Percentiles rank a stretch among this genome's conserved stretches.
Evolutionary conservation across 192 early-diverging fungal species (phyloP).

Genomic region (Coemansia sp.): DNA sequence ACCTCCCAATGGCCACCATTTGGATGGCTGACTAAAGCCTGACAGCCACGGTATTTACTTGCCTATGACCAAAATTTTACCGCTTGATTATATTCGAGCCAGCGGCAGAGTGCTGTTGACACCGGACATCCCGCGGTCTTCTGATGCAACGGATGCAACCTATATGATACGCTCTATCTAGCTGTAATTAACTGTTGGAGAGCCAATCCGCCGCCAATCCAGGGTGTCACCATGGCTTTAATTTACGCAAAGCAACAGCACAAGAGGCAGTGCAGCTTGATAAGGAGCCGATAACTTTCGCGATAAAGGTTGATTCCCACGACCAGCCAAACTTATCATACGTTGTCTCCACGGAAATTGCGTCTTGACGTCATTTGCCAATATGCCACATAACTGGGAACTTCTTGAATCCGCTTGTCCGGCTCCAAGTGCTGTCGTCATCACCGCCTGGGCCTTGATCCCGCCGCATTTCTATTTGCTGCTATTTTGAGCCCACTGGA

Average conservation of each 20-base stretch:
- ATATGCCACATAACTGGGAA: not conserved
- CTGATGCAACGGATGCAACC: not conserved
- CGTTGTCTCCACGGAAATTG: not conserved
- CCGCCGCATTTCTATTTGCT: not conserved
- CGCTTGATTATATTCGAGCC: not conserved
- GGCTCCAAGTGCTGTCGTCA: not conserved
- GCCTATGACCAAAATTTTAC: not conserved
- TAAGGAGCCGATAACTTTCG: not conserved
- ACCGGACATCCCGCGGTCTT: conserved; percentile 9
- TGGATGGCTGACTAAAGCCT: not conserved
- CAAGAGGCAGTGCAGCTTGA: not conserved
- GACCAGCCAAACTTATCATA: not conserved
- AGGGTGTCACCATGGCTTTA: not conserved
- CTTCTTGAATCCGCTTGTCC: not conserved
- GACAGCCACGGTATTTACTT: not conserved
- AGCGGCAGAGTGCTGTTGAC: not conserved
- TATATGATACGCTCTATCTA: not conserved
- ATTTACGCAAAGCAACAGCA: not conserved
- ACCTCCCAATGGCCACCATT: not conserved
- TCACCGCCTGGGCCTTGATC: not conserved
- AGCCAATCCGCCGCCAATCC: not conserved
- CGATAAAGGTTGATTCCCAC: not conserved
- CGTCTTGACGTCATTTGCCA: not conserved
- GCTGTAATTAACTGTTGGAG: not conserved
- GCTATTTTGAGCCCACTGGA: not conserved